Conservation (phyloP, 2,329 filamentous ascomycete species). For the Aspergillus jensenii region DNA sequence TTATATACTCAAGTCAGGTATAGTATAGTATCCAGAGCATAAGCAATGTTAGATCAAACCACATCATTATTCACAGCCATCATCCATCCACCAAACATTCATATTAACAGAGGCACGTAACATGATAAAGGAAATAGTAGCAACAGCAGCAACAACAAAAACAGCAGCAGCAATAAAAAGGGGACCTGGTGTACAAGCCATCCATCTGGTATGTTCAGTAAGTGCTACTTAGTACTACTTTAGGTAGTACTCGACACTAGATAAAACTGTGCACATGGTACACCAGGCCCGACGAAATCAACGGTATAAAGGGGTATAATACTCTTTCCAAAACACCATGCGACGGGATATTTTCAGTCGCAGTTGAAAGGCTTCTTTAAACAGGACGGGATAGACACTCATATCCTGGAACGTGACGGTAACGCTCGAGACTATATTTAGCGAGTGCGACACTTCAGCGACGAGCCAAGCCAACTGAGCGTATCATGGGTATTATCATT, state of each 20-base stretch:
- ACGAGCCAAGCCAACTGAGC: too few relatives aligned
- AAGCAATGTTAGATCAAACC: background rate
- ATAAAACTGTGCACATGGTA: background rate
- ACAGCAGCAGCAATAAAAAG: background rate
- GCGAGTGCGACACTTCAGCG: background rate
- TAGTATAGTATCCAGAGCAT: background rate
- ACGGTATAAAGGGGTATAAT: conserved; percentile 26
- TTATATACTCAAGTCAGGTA: background rate
- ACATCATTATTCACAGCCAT: background rate
- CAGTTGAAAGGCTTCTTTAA: background rate
- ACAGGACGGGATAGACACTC: background rate
- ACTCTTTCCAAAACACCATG: conserved; percentile 17
- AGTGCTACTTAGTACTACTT: too few relatives aligned
- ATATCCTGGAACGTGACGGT: too few relatives aligned
- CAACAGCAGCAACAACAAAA: too few relatives aligned
- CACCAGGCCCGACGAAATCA: conserved; percentile 15
- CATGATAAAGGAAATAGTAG: background rate
- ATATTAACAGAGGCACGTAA: background rate
- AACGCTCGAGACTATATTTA: background rate
- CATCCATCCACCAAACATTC: background rate
- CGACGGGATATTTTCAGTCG: background rate
- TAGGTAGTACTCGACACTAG: too few relatives aligned
- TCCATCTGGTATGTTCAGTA: background rate
- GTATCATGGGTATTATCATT: background rate
- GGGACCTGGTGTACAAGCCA: background rate